Evolutionary conservation across 2,329 filamentous ascomycete species (phyloP), one percentile per base, ranked within the genome.

Genomic region (Fusarium burgessii): DNA sequence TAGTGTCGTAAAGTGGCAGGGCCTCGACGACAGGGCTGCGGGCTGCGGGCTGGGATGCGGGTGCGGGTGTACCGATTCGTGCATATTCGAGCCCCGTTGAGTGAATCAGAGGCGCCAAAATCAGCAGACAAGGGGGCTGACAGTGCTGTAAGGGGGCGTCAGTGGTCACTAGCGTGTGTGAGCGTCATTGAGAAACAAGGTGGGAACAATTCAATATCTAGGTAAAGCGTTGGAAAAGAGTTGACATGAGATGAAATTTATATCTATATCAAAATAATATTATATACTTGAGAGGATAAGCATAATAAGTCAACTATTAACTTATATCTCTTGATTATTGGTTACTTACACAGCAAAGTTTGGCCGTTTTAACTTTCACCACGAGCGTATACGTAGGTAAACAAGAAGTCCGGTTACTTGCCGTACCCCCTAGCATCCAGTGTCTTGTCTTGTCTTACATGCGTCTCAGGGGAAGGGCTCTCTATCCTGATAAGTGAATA

Each of bases 1-100:
- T 72, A 74, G 73, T 76, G 74, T 74, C 74, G 65, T 61, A 69
- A 69, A 74, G 71, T 76, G 74, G 74, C 71, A 76, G 74, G 74
- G 72, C 62, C 58, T 29, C 29, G 29, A 61, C 64, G 62, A 55
- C 67, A 73, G 70, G 69, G 63, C 58, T 66, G 69, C 58, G 54
- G 63, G 69, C 54, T 70, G 69, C 57, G 59, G 29, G 7, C 59
- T 60, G 64, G 56, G 65, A 59, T 59, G 47, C 40, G 41, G 45
- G 32, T 38, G 47, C 46, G 51, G 8, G 38, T 32, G 51, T 62
- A 70, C 59, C 69, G 74, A 61, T 75, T 74, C 46, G 38, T 76
- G 71, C 69, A 76, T 76, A 70, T 62, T 56, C 27, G 40, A 47
- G 33, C 58, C 68, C 65, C 60, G 62, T 52, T 72, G 56, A 46